Evolutionary conservation across 805 yeast species (phyloP).

Genomic region (Lachancea nothofagi): DNA sequence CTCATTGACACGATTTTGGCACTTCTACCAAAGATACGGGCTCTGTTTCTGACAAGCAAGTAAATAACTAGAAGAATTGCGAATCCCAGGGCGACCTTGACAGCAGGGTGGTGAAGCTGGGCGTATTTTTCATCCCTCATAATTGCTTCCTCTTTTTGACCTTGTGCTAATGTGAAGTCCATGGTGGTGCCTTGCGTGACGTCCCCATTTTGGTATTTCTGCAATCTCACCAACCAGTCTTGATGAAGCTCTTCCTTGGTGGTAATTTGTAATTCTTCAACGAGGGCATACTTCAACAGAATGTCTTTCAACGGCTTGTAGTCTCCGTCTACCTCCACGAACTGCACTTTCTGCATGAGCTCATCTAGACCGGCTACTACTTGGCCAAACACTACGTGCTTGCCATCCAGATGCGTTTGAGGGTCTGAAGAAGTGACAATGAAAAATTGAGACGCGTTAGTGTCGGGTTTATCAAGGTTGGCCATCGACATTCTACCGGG

Average conservation of each 20-base stretch:
- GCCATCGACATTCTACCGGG: slow-evolving; percentile 70
- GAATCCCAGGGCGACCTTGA: slow-evolving; percentile 17
- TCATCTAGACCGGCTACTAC: slow-evolving; percentile 58
- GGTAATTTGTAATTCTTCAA: slow-evolving; percentile 25
- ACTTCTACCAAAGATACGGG: slow-evolving; percentile 13
- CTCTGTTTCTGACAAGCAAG: slow-evolving; percentile 14
- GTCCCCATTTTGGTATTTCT: slow-evolving; percentile 28
- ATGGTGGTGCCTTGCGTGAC: slow-evolving; percentile 23
- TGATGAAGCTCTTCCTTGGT: slow-evolving; percentile 18
- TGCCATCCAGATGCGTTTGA: slow-evolving; percentile 46
- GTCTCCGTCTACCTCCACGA: slow-evolving; percentile 39
- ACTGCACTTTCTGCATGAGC: slow-evolving; percentile 55
- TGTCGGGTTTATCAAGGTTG: slow-evolving; percentile 54
- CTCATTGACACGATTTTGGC: slow-evolving; percentile 25
- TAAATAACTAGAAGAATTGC: slow-evolving; percentile 13
- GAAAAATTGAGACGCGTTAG: slow-evolving; percentile 68
- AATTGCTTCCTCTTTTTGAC: slow-evolving; percentile 14
- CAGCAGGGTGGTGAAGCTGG: slow-evolving; percentile 21
- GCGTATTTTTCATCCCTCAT: slow-evolving; percentile 17
- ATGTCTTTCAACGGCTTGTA: slow-evolving; percentile 44
- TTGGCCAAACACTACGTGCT: slow-evolving; percentile 76
- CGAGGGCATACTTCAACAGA: slow-evolving; percentile 34
- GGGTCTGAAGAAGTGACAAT: slow-evolving; percentile 46
- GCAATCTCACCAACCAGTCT: slow-evolving; percentile 21
- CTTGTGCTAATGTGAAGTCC: slow-evolving; percentile 6